Percentiles rank a stretch among this genome's conserved stretches.
Conservation (phyloP, 768 basidiomycete genomes). For the Albatrellus ellisii region DNA sequence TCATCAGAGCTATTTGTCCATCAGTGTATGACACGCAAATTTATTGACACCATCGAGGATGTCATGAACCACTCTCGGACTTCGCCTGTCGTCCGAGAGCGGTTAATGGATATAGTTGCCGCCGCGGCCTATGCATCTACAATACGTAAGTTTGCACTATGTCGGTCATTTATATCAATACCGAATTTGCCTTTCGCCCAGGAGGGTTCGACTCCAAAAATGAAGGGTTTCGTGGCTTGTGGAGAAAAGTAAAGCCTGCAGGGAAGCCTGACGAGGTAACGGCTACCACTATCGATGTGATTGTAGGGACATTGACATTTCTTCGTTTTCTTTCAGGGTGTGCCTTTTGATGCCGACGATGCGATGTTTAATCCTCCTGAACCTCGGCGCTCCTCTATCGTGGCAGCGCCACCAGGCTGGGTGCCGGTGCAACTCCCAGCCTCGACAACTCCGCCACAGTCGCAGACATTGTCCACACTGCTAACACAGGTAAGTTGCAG, state of each 20-base stretch:
- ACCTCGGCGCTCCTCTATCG: slow-evolving; percentile 25
- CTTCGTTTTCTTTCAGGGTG: slow-evolving; percentile 38
- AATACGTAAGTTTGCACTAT: slow-evolving; percentile 9
- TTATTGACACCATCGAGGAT: slow-evolving; percentile 68
- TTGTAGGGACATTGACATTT: not conserved
- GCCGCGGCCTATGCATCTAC: slow-evolving; percentile 59
- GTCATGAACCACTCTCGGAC: slow-evolving; percentile 49
- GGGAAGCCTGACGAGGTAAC: slow-evolving; percentile 74
- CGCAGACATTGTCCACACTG: slow-evolving; percentile 1
- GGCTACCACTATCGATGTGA: slow-evolving; percentile 11
- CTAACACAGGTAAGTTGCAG: not conserved
- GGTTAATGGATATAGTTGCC: slow-evolving; percentile 68
- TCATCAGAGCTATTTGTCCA: slow-evolving; percentile 57
- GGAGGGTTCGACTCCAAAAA: slow-evolving; percentile 15
- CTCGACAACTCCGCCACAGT: slow-evolving; percentile 1
- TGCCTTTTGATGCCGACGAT: slow-evolving; percentile 69
- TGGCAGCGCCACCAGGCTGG: not conserved
- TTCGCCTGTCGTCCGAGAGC: slow-evolving; percentile 68
- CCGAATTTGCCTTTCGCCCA: not conserved
- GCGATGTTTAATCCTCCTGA: slow-evolving; percentile 65
- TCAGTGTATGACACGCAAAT: slow-evolving; percentile 63
- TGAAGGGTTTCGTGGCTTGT: slow-evolving; percentile 56
- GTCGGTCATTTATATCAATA: not conserved
- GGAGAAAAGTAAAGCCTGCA: slow-evolving; percentile 67
- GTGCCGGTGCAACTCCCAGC: not conserved